Conservation (phyloP, 1,284 basidiomycete species). For the Heterobasidion occidentale region DNA sequence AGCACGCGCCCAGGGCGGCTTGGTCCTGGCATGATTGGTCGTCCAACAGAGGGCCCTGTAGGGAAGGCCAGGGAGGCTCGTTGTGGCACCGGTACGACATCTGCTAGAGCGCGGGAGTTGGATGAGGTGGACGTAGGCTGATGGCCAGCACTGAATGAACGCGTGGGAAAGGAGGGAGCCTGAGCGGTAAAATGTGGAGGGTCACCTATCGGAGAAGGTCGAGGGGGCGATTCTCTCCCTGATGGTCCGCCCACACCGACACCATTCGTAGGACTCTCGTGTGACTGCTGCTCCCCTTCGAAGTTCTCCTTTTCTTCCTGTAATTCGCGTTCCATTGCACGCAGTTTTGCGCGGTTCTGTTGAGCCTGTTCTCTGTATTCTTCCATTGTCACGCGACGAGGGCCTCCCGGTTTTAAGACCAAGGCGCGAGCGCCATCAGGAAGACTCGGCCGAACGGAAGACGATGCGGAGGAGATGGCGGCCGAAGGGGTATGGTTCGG, state of each 20-base stretch:
- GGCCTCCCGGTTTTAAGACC: constrained; percentile 25
- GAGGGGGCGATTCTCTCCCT: constrained; percentile 11
- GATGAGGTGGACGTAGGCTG: constrained; percentile 7
- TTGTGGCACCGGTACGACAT: constrained; percentile 17
- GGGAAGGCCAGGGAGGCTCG: constrained; percentile 9
- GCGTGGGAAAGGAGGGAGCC: constrained; percentile 2
- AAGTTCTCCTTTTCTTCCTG: constrained; percentile 28
- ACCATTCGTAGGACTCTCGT: constrained; percentile 5
- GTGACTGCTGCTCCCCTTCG: constrained; percentile 13
- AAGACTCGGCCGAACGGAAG: constrained; percentile 8
- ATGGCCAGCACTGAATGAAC: constrained; percentile 6
- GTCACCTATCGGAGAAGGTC: constrained; percentile 1
- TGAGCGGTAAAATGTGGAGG: constrained; percentile 4
- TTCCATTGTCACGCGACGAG: constrained; percentile 35
- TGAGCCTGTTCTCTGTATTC: constrained; percentile 25
- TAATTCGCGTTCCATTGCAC: constrained; percentile 7
- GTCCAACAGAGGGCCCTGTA: constrained; percentile 14
- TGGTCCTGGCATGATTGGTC: constrained; percentile 28
- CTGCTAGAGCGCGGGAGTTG: constrained; percentile 13
- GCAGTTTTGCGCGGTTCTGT: constrained; percentile 6
- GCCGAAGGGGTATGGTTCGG: constrained; percentile 18
- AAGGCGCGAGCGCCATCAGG: constrained; percentile 26
- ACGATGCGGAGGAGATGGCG: constrained; percentile 13
- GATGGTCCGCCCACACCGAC: constrained; percentile 4
- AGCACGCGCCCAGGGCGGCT: constrained; percentile 25